Evolutionary conservation across 2,329 filamentous ascomycete species (phyloP).

Genomic region (Fusarium sp.): DNA sequence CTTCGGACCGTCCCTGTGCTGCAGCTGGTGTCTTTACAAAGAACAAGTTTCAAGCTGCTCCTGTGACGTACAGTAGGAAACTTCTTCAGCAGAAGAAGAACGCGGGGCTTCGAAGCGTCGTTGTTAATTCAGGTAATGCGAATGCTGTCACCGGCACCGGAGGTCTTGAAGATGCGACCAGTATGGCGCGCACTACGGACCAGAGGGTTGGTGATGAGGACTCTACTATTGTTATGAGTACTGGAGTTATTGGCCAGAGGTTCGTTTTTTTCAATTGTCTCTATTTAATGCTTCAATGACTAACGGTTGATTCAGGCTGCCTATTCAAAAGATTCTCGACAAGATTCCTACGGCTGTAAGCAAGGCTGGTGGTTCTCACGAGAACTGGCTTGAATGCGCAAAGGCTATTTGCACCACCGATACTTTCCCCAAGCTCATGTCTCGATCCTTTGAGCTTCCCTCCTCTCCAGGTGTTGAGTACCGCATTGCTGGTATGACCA

Average conservation of each 20-base stretch:
- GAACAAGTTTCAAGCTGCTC: conserved; percentile 97
- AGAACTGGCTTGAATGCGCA: conserved; percentile 87
- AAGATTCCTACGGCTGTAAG: conserved; percentile 82
- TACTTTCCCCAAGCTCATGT: conserved; percentile 96
- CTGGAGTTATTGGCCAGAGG: conserved; percentile 96
- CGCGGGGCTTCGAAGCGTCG: conserved; percentile 78
- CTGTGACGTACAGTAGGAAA: conserved; percentile 84
- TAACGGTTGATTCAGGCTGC: conserved; percentile 66
- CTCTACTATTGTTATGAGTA: conserved; percentile 95
- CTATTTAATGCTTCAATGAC: conserved; percentile 4
- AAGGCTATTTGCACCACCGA: conserved; percentile 97
- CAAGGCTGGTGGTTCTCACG: conserved; percentile 78
- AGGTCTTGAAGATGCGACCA: conserved; percentile 86
- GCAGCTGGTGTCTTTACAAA: conserved; percentile 96
- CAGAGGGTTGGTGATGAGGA: conserved; percentile 62
- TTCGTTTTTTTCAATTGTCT: conserved; percentile 48
- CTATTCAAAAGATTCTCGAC: conserved; percentile 88
- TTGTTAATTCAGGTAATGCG: conserved; percentile 96
- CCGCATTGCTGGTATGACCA: conserved; percentile 92
- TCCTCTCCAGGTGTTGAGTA: conserved; percentile 82
- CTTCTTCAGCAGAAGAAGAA: conserved; percentile 75
- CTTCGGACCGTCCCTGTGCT: conserved; percentile 85
- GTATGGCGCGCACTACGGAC: conserved; percentile 85
- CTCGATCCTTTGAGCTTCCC: conserved; percentile 84
- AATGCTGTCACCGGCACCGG: conserved; percentile 96